Evolutionary conservation across 768 basidiomycete species (phyloP), one percentile per base, ranked within the genome.

Genomic region (Amanita muscaria): DNA sequence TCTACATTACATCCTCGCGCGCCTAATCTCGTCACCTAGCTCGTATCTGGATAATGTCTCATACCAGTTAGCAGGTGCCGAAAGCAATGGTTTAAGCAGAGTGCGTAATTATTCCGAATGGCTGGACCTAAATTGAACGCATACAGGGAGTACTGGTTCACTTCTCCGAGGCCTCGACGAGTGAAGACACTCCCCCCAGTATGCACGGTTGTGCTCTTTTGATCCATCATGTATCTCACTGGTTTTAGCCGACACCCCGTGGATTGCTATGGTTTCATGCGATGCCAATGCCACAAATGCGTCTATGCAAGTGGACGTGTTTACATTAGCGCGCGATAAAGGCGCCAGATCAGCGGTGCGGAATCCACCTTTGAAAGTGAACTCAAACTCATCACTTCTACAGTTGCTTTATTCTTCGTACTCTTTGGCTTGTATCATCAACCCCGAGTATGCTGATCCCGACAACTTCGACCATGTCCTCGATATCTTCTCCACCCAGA

Each of bases 231-330:
- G 40, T 8, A 12, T 18, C 33, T 19, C 29, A 53, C 31, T 33
- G 41, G 56, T 53, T 47, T 27, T 57, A 75, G 83, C 86, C 2
- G 69, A 65, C 4, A 88, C 90, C 0, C 89, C 92, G 3, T 96
- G 91, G 90, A 85, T 96, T 53, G 92, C 92, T 10, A 72, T 92
- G 51, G 75, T 96, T 39, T 74, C 79, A 3, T 94, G 91, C 60
- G 90, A 93, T 56, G 56, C 58, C 45, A 91, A 92, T 59, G 72
- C 80, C 14, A 87, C 87, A 12, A 64, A 74, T 48, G 67, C 76
- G 3, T 78, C 79, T 1, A 58, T 67, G 54, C 67, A 74, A 2
- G 59, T 67, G 38, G 91, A 96, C 58, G 74, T 93, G 42, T 90
- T 96, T 61, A 88, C 87, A 0, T 69, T 88, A 32, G 89, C 88